Conservation (phyloP, 164 flowering plant genomes). For the Dillenia turbinata region DNA sequence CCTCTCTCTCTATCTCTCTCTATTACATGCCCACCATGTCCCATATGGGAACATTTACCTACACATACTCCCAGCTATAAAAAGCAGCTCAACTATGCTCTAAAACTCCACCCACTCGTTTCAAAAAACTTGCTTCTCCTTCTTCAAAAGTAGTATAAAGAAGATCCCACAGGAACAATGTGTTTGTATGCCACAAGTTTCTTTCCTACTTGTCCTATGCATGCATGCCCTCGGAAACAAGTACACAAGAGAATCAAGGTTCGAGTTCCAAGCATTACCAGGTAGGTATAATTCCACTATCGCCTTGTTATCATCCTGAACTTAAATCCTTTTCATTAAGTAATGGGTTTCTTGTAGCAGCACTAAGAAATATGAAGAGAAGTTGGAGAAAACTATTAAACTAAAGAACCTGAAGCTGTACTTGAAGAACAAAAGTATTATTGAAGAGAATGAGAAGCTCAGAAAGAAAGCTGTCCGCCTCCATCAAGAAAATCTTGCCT, state of each 20-base stretch:
- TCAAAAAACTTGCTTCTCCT: background rate
- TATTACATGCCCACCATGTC: too few relatives aligned
- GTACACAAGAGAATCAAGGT: constrained; percentile 15
- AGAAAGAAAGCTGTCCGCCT: constrained; percentile 40
- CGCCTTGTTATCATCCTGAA: background rate
- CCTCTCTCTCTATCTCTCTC: constrained; percentile 13
- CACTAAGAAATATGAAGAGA: constrained; percentile 15
- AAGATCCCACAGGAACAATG: constrained; percentile 11
- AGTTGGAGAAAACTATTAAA: constrained; percentile 18
- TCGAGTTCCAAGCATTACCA: constrained; percentile 22
- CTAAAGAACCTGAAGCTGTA: constrained; percentile 48
- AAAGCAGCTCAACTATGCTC: constrained; percentile 10
- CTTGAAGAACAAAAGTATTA: constrained; percentile 42
- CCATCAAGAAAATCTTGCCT: constrained; percentile 39
- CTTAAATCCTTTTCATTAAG: background rate
- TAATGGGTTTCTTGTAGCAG: background rate
- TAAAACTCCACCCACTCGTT: constrained; percentile 1
- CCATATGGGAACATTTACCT: background rate
- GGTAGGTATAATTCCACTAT: constrained; percentile 8
- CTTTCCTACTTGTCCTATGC: constrained; percentile 5
- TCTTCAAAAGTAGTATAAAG: background rate
- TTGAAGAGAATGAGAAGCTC: constrained; percentile 52
- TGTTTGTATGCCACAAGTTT: constrained; percentile 10
- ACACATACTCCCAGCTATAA: constrained; percentile 5
- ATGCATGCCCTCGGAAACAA: background rate